A percentile compares a stretch with the other conserved stretches of the same genome.
These are phyloP conservation scores for Thelonectria blattea DNA, from an alignment of 2,329 filamentous ascomycete genomes.

Conservation along the genomic window DNA sequence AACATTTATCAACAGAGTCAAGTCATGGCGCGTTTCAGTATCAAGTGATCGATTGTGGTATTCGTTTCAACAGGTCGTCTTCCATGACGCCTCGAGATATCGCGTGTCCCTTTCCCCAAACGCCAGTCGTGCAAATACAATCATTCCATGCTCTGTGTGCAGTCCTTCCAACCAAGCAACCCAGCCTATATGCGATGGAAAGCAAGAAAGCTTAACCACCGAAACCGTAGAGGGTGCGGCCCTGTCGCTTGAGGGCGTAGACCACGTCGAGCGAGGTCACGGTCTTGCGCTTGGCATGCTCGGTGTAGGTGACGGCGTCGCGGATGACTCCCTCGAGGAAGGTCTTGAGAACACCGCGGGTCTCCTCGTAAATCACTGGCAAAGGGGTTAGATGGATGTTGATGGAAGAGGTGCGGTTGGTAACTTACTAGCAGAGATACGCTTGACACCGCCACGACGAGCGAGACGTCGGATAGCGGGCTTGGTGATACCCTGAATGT, in stretches of 20 bases:
- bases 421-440: conserved; percentile 90
- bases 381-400: conserved; percentile 20
- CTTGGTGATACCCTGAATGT: conserved; percentile 99
- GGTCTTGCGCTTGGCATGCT: conserved; percentile 83
- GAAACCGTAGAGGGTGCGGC: conserved; percentile 85
- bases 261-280: conserved; percentile 74
- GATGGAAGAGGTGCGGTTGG: background rate
- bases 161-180: conserved; percentile 24
- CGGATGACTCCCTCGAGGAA: conserved; percentile 80
- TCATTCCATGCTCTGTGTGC: conserved; percentile 29
- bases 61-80: conserved; percentile 43
- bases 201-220: conserved; percentile 69
- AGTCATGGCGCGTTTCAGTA: background rate
- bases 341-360: conserved; percentile 77
- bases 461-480: conserved; percentile 97
- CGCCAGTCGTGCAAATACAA: conserved; percentile 41
- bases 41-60: conserved; percentile 35
- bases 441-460: conserved; percentile 99
- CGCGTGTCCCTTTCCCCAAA: conserved; percentile 40
- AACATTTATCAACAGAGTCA: too few relatives aligned
- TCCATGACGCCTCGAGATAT: conserved; percentile 43
- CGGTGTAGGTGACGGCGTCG: conserved; percentile 78
- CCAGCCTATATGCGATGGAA: conserved; percentile 15
- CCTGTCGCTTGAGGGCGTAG: conserved; percentile 72
- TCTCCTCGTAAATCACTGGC: conserved; percentile 78